Conservation (phyloP, 257 asterid genomes). For the Euphrasia confusa region DNA sequence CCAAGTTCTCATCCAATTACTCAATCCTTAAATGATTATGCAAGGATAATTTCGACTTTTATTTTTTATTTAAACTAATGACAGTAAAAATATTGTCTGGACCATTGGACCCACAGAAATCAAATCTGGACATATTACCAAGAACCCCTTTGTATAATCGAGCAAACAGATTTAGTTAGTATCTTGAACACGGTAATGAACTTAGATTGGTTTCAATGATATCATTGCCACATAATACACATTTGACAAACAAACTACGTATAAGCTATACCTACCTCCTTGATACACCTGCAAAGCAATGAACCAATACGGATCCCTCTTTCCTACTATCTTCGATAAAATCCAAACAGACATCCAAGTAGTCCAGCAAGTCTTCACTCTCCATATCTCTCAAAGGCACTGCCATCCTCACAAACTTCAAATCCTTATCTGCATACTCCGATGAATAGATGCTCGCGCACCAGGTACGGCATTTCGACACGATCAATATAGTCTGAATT, state of each 20-base stretch:
- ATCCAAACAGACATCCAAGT: slow-evolving; percentile 84
- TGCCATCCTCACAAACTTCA: slow-evolving; percentile 83
- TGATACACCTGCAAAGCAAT: slow-evolving; percentile 98
- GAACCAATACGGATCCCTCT: slow-evolving; percentile 82
- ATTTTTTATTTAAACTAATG: too few species aligned
- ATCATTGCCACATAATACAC: too few species aligned
- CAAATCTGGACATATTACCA: too few species aligned
- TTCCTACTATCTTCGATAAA: slow-evolving; percentile 81
- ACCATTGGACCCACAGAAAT: too few species aligned
- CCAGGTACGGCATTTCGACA: slow-evolving; percentile 77
- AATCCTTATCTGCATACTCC: slow-evolving; percentile 93
- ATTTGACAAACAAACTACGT: slow-evolving; percentile 1
- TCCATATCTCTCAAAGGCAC: slow-evolving; percentile 95
- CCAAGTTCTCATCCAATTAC: too few species aligned
- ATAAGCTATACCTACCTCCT: slow-evolving; percentile 54
- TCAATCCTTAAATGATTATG: too few species aligned
- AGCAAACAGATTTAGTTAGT: too few species aligned
- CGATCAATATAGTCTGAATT: slow-evolving; percentile 19
- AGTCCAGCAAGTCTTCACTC: slow-evolving; percentile 76
- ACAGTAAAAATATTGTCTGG: too few species aligned
- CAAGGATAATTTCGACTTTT: too few species aligned
- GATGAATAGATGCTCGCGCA: slow-evolving; percentile 71
- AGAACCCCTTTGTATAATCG: too few species aligned
- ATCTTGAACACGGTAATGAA: too few species aligned
- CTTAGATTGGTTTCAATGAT: too few species aligned